phyloP scores from a whole-genome alignment of 371 early-diverging fungal species.

The Apophysomyces variabilis region DNA sequence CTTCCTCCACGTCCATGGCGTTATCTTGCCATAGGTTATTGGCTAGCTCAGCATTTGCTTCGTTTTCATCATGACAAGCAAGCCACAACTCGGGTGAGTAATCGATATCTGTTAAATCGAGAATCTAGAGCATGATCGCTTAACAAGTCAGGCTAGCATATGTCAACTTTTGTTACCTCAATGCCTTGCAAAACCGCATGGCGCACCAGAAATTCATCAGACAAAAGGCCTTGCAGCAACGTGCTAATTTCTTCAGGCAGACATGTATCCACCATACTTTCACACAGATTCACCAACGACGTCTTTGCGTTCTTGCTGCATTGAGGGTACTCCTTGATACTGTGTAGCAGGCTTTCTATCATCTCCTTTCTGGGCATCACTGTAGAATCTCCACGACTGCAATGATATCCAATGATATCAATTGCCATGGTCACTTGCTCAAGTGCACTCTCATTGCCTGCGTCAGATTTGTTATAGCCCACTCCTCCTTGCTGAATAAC shows the following conservation, averaged over 20 bases:
- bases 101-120: conserved; percentile 72
- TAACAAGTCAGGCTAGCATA: neutral
- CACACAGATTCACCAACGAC: conserved; percentile 68
- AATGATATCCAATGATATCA: conserved; percentile 76
- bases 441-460: conserved; percentile 57
- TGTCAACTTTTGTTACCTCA: conserved; percentile 40
- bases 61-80: conserved; percentile 73
- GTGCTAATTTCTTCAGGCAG: conserved; percentile 64
- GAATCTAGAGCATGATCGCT: conserved; percentile 20
- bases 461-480: conserved; percentile 44
- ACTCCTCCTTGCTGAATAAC: conserved; percentile 75
- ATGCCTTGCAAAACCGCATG: conserved; percentile 79
- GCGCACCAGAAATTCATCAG: conserved; percentile 78
- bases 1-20: conserved; percentile 61
- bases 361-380: conserved; percentile 77
- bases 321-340: conserved; percentile 74
- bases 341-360: conserved; percentile 67
- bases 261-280: conserved; percentile 67
- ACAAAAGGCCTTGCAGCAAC: conserved; percentile 75
- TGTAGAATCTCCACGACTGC: conserved; percentile 51
- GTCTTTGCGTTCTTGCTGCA: conserved; percentile 65
- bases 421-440: conserved; percentile 80
- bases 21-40: conserved; percentile 81
- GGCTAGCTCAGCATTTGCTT: conserved; percentile 73
- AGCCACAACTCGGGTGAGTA: conserved; percentile 69